Base-by-base conservation (phyloP, 768 basidiomycete genomes). In the Psilocybe cubensis region DNA sequence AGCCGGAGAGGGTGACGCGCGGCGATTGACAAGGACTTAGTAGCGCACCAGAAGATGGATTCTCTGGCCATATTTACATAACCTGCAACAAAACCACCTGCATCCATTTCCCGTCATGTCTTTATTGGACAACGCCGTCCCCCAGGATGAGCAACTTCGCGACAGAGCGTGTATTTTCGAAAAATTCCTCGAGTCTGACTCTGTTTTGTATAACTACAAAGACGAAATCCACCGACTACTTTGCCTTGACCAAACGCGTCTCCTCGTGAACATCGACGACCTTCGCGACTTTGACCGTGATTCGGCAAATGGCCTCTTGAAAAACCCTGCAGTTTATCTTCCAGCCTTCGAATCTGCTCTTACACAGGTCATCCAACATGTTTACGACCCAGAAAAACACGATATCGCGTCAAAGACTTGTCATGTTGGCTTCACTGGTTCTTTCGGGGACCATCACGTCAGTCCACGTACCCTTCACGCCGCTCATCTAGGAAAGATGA, bases 381-480 rank as follows among this genome's bases (percentile, higher is more conserved):
- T 90, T 3, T 86, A 89, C 64, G 91, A 94, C 66, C 74, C 80
- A 14, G 83, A 89, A 44, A 95, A 96, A 75, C 88, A 96, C 74
- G 85, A 89, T 44, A 85, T 93, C 56, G 80, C 85, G 29, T 87
- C 84, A 57, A 96, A 90, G 70, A 84, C 79, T 62, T 98, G 87
- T 74, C 88, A 89, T 63, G 81, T 98, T 55, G 97, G 96, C 21
- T 87, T 98, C 71, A 89, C 91, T 64, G 97, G 97, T 49, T 96
- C 93, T 6, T 99, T 99, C 72, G 97, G 97, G 43, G 96, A 98
- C 74, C 93, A 98, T 73, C 96, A 98, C 72, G 91, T 96, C 72
- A 98, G 91, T 73, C 97, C 97, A 45, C 83, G 97, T 7, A 94
- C 94, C 17, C 83, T 99, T 49, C 84, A 87, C 56, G 91, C 94